These are phyloP conservation scores for Edaphochlamys debaryana DNA, from an alignment of 139 green algal genomes.

Conservation along the genomic window DNA sequence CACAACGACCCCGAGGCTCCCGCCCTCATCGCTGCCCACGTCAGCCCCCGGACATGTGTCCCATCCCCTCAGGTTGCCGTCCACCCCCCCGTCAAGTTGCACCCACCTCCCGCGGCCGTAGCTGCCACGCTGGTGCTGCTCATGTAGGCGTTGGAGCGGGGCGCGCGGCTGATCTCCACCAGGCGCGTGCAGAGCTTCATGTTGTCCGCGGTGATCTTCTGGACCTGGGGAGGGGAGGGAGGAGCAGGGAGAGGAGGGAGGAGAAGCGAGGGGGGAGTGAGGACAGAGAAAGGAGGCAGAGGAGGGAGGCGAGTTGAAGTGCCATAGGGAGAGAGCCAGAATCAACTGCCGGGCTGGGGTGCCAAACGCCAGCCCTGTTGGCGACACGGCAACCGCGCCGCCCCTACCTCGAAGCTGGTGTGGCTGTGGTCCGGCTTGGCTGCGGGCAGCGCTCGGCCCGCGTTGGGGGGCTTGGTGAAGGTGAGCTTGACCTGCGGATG, in stretches of 20 bases:
- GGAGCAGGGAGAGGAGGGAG: too few species aligned
- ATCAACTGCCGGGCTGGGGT: too few species aligned
- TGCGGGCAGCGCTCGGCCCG: background rate
- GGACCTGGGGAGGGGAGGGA: conserved; percentile 10
- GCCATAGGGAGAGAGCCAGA: background rate
- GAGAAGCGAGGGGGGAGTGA: too few species aligned
- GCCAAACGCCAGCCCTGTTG: too few species aligned
- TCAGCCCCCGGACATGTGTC: too few species aligned
- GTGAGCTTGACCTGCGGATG: conserved; percentile 34
- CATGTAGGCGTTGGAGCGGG: conserved; percentile 19
- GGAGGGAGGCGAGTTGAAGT: background rate
- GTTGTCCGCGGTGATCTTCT: conserved; percentile 52
- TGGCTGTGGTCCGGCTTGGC: conserved; percentile 10
- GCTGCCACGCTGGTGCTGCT: conserved; percentile 10
- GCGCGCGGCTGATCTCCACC: conserved; percentile 47
- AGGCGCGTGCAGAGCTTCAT: conserved; percentile 58
- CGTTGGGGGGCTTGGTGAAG: conserved; percentile 28
- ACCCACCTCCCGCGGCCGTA: background rate
- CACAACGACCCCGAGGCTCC: background rate
- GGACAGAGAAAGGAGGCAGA: background rate
- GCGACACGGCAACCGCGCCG: too few species aligned
- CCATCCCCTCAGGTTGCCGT: too few species aligned
- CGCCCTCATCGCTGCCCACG: background rate
- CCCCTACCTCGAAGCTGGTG: conserved; percentile 16
- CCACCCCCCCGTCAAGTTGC: too few species aligned